phyloP scores from a whole-genome alignment of 2,329 filamentous ascomycete genomes.

The Sordariomycetes sp. region DNA sequence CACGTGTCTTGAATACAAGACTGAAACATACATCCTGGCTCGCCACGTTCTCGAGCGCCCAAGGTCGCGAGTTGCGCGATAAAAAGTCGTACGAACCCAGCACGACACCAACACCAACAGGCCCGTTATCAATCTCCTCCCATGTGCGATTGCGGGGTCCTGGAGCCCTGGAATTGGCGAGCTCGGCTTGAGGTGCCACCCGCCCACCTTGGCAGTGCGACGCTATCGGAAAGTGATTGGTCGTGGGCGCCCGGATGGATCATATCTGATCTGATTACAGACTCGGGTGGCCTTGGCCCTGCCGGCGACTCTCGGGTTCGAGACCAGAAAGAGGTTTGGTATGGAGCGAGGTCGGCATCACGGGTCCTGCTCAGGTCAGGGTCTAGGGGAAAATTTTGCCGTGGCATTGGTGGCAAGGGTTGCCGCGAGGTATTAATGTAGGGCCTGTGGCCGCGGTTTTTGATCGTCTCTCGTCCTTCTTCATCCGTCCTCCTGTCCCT shows the following conservation, averaged over 20 bases:
- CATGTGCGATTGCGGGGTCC: too few species aligned
- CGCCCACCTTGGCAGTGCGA: too few species aligned
- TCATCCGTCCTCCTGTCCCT: background rate
- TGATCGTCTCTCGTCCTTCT: background rate
- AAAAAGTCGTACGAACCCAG: too few species aligned
- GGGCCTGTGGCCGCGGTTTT: background rate
- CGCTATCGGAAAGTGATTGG: background rate
- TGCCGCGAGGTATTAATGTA: background rate
- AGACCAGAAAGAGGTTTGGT: background rate
- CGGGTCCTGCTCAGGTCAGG: background rate
- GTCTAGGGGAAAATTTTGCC: background rate
- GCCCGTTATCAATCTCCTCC: too few species aligned
- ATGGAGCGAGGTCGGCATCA: background rate
- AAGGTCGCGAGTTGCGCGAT: too few species aligned
- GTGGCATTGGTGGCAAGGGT: background rate
- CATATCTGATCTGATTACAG: conserved; percentile 1
- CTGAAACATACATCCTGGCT: too few species aligned
- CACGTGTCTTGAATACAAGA: too few species aligned
- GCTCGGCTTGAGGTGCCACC: too few species aligned
- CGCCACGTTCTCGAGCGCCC: too few species aligned
- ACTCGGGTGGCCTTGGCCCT: background rate
- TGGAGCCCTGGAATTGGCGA: too few species aligned
- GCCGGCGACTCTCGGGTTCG: background rate
- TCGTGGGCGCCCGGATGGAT: background rate
- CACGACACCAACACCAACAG: too few species aligned